Conservation (phyloP, 345 rosid species). For the Syzygium oleosum region DNA sequence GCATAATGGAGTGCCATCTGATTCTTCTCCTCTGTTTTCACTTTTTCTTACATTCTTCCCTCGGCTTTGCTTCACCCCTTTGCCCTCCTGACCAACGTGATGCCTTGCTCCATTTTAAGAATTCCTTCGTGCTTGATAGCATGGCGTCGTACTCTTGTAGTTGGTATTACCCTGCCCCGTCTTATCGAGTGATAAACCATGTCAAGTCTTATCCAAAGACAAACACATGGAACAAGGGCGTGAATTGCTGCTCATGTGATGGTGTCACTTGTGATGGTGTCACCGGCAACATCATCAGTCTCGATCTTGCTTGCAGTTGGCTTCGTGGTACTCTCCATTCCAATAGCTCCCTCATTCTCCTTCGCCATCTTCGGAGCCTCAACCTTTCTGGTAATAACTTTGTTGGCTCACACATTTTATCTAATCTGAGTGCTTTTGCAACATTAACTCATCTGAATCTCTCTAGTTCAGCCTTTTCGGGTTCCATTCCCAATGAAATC, state of each 20-base stretch:
- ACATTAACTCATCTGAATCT: not conserved
- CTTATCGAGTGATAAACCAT: no score
- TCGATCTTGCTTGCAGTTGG: not conserved
- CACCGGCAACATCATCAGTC: not conserved
- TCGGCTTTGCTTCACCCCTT: no score
- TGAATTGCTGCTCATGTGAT: not conserved
- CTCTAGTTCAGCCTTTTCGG: not conserved
- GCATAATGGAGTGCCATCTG: no score
- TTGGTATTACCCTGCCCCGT: no score
- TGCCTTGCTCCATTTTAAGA: not conserved
- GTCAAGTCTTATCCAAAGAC: not conserved
- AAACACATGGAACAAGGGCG: not conserved
- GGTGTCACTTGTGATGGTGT: not conserved
- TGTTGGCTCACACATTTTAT: not conserved
- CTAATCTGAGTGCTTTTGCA: not conserved
- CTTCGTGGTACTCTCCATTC: not conserved
- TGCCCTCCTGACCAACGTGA: not conserved
- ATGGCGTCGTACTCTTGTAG: accelerated
- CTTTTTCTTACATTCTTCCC: no score
- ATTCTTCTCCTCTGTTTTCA: no score
- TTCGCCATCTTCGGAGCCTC: not conserved
- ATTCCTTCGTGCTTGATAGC: not conserved
- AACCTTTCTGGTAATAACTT: not conserved
- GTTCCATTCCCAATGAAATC: accelerated
- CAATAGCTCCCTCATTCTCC: not conserved